Evolutionary conservation across 2,329 filamentous ascomycete genomes (phyloP), one percentile per base, ranked within the genome.

Genomic region (Penicillium sp.): DNA sequence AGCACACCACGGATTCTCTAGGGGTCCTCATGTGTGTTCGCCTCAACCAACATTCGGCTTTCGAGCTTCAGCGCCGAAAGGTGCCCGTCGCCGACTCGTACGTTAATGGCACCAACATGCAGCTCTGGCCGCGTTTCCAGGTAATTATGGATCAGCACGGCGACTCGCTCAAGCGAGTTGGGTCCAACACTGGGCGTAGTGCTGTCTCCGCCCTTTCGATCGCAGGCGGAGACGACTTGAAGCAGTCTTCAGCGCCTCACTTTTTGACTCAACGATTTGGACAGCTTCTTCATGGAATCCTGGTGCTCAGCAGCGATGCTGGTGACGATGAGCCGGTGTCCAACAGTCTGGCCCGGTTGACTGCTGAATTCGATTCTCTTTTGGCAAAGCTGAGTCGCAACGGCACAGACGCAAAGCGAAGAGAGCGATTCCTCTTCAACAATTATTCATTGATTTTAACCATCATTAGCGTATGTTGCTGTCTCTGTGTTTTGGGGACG

Each of bases 391-490:
- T 92, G 58, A 89, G 90, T 69, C 88, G 91, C 65, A 90, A 92
- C 60, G 86, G 84, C 21, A 77, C 82, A 1, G 93, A 96, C 68
- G 82, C 84, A 61, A 85, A 91, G 70, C 95, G 95, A 77, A 82
- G 88, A 64, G 89, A 93, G 65, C 82, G 94, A 44, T 97, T 97
- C 70, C 75, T 99, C 68, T 94, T 90, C 71, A 99, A 97, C 72
- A 99, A 99, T 73, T 97, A 96, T 75, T 95, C 91, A 53, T 80
- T 99, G 62, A 84, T 99, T n/a, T 81, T 91, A 67, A 97, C 94
- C 11, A 97, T 99, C 60, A 89, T 99, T 62, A 86, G 89, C 68
- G 89, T 80, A 72, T 46, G 77, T 70, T 29, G 45, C 19, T 36
- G 27, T 7, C n/a, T 29, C 36, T 15, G 4, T 38, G 23, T 7